A percentile compares a stretch with the other conserved stretches of the same genome.
Conservation (phyloP, 176 grass and related monocot genomes). For the Bonia amplexicaulis region DNA sequence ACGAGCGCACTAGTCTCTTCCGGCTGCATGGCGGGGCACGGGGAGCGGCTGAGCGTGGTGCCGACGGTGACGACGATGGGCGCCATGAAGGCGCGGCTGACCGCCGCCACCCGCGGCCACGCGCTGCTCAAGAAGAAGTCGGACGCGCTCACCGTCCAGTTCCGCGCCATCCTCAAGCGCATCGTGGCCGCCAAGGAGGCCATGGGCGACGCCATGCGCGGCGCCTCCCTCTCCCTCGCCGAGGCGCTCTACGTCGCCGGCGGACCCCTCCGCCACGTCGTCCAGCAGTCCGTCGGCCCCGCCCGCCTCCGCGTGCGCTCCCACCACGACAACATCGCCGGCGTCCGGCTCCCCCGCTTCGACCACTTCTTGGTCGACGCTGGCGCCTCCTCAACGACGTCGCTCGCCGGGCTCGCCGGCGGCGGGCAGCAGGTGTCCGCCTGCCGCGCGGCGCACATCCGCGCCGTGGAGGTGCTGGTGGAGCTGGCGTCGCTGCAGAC, state of each 20-base stretch:
- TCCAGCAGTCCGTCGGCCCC: conserved; percentile 54
- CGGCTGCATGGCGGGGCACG: conserved; percentile 41
- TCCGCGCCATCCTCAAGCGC: conserved; percentile 63
- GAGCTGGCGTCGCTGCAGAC: conserved; percentile 89
- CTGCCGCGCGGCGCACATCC: conserved; percentile 49
- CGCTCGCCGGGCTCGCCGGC: conserved; percentile 61
- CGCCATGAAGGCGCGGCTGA: conserved; percentile 61
- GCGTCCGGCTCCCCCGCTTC: conserved; percentile 69
- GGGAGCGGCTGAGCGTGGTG: conserved; percentile 66
- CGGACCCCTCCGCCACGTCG: conserved; percentile 42
- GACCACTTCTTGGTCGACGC: conserved; percentile 36
- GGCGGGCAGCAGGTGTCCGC: conserved; percentile 72
- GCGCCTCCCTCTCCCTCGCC: conserved; percentile 64
- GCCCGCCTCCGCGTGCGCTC: conserved; percentile 53
- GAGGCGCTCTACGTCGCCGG: conserved; percentile 72
- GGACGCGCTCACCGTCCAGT: conserved; percentile 68
- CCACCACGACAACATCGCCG: conserved; percentile 73
- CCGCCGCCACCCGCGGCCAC: conserved; percentile 62
- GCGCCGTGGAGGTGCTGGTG: conserved; percentile 58
- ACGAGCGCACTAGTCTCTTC: no score
- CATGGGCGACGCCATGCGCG: conserved; percentile 70
- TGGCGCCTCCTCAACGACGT: background rate
- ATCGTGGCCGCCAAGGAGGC: conserved; percentile 74
- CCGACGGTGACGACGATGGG: conserved; percentile 78
- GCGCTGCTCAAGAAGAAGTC: conserved; percentile 96